Evolutionary conservation across 306 rosid genomes (phyloP).

Genomic region (Hippophae gyantsensis): DNA sequence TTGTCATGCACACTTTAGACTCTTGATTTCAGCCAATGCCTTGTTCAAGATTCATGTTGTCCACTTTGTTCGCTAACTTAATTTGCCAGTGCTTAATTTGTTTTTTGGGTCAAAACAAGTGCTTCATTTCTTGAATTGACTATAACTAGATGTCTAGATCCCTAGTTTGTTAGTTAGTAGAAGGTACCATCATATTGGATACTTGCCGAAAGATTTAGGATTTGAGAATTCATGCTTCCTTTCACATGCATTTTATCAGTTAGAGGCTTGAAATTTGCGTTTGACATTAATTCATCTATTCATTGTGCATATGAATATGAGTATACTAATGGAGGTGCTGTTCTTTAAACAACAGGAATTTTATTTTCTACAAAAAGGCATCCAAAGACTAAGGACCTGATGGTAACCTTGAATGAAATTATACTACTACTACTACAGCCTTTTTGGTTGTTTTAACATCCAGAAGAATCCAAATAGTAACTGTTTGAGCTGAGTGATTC

Average conservation of each 20-base stretch:
- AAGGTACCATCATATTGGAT: no score
- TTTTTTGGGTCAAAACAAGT: not conserved
- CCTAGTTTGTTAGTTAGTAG: not conserved
- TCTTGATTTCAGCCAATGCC: not conserved
- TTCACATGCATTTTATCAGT: no score
- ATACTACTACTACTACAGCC: not conserved
- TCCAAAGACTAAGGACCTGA: conserved; percentile 70
- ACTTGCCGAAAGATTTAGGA: no score
- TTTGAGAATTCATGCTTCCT: no score
- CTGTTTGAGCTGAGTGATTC: conserved; percentile 17
- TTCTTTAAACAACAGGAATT: conserved; percentile 48
- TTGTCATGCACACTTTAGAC: not conserved
- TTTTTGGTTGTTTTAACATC: conserved; percentile 1
- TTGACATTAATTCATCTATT: not conserved
- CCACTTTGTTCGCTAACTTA: no score
- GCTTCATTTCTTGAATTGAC: not conserved
- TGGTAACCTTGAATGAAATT: conserved; percentile 39
- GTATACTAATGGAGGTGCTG: not conserved
- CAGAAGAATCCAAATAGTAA: conserved; percentile 16
- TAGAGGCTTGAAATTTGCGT: not conserved
- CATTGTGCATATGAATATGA: not conserved
- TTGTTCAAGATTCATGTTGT: no score
- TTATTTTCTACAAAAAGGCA: conserved; percentile 68
- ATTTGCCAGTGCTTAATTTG: no score
- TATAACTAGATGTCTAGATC: not conserved